phyloP scores from a whole-genome alignment of 495 filamentous ascomycete genomes.

The Penicillium steckii region DNA sequence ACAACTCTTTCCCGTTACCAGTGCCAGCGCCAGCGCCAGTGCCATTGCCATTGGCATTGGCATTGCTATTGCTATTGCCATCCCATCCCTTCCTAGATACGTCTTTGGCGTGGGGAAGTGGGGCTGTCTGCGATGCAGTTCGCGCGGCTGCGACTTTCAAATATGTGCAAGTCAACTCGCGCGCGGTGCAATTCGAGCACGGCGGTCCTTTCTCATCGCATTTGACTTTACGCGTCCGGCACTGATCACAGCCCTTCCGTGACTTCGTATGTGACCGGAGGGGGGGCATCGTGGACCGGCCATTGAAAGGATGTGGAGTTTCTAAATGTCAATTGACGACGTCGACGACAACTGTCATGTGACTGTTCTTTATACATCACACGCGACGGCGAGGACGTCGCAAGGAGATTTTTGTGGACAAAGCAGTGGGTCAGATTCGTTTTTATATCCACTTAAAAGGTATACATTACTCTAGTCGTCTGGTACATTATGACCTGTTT shows the following conservation, averaged over 20 bases:
- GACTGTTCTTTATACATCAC: too few relatives aligned
- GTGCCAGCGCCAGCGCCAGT: not conserved
- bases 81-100: not conserved
- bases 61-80: too few relatives aligned
- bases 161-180: conserved; percentile 33
- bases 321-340: not conserved
- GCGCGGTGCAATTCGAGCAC: conserved; percentile 34
- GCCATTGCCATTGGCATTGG: not conserved
- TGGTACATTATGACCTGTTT: too few relatives aligned
- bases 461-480: too few relatives aligned
- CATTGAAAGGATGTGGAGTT: not conserved
- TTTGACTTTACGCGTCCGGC: conserved; percentile 54
- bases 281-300: conserved; percentile 22
- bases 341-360: too few relatives aligned
- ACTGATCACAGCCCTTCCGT: conserved; percentile 54
- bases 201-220: conserved; percentile 40
- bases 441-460: too few relatives aligned
- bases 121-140: not conserved
- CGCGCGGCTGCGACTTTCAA: conserved; percentile 15
- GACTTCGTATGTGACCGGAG: conserved; percentile 53
- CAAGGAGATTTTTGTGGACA: too few relatives aligned
- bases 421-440: too few relatives aligned
- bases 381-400: too few relatives aligned
- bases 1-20: not conserved
- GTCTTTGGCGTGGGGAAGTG: not conserved